Evolutionary conservation across 2,329 filamentous ascomycete genomes (phyloP), one percentile per base, ranked within the genome.

Genomic region (Fusarium nematophilum): DNA sequence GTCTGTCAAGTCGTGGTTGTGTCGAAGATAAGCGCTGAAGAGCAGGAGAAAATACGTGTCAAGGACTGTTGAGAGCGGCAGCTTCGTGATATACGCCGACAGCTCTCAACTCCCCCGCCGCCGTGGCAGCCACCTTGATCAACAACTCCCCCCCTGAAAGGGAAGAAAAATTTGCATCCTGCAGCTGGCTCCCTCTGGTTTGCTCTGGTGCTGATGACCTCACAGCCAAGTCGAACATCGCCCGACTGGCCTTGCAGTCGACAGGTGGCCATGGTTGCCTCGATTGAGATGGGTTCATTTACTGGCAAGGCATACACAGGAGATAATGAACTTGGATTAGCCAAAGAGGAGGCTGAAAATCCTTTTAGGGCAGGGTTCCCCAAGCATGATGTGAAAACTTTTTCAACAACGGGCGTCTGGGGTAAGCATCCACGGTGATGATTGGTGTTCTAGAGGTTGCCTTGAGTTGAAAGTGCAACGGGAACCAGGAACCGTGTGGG

Each of bases 371-470:
- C 46, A 59, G 51, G 40, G 27, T 27, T 42, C 27, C 9, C 23
- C n/a, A 17, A 53, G 46, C 21, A 53, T 60, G 62, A 59, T 14
- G 18, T 48, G 54, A 63, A 65, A 53, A 65, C 33, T 53, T 50
- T 61, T 63, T 53, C 46, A 43, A 14, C 14, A 14, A 61, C 60
- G 60, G 60, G 60, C 60, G 60, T 64, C 43, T 61, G 51, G 46
- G 31, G 51, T 64, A 64, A 61, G 56, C 45, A 53, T 53, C 43
- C 33, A 11, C 18, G 38, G 17, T n/a, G 25, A 37, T 64, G 60
- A 61, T 63, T 63, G 60, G 59, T 49, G 31, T n/a, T 49, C 29
- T 27, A 17, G 31, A 23, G 42, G 36, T 34, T 52, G 46, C 55
- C 43, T 64, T 53, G 54, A 50, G 9, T 27, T 45, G 23, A 59